phyloP scores from a whole-genome alignment of 179 eudicot species.

The Carnegiea gigantea region DNA sequence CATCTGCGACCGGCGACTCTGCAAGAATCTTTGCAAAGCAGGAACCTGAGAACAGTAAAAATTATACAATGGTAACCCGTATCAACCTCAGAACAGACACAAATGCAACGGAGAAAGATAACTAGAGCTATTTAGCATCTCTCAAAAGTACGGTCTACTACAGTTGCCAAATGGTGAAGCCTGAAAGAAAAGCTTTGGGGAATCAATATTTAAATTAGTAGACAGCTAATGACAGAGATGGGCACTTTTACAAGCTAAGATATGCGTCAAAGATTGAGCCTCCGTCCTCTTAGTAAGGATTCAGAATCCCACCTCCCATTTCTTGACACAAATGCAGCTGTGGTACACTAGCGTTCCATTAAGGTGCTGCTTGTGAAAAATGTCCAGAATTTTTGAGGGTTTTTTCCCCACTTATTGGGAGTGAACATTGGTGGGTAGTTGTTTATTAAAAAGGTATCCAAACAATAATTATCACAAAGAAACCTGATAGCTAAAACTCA shows the following conservation, averaged over 20 bases:
- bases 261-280: neutral
- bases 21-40: slow-evolving; percentile 89
- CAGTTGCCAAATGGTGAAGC: too few species aligned
- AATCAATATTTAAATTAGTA: neutral
- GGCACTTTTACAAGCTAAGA: neutral
- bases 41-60: slow-evolving; percentile 60
- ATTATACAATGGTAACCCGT: neutral
- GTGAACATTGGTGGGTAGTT: neutral
- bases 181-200: too few species aligned
- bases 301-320: neutral
- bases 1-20: slow-evolving; percentile 71
- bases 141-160: too few species aligned
- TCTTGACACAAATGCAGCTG: neutral
- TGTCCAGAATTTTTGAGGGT: neutral
- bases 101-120: too few species aligned
- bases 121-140: too few species aligned
- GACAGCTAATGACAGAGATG: neutral
- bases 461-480: neutral
- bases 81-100: neutral
- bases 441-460: neutral
- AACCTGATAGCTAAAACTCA: neutral
- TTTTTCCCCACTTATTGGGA: neutral
- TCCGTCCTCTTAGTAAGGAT: neutral
- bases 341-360: neutral
- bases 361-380: neutral